A percentile compares a stretch with the other conserved stretches of the same genome.
These are phyloP conservation scores for Apium graveolens DNA, from an alignment of 129 eudicot species.

Conservation along the genomic window DNA sequence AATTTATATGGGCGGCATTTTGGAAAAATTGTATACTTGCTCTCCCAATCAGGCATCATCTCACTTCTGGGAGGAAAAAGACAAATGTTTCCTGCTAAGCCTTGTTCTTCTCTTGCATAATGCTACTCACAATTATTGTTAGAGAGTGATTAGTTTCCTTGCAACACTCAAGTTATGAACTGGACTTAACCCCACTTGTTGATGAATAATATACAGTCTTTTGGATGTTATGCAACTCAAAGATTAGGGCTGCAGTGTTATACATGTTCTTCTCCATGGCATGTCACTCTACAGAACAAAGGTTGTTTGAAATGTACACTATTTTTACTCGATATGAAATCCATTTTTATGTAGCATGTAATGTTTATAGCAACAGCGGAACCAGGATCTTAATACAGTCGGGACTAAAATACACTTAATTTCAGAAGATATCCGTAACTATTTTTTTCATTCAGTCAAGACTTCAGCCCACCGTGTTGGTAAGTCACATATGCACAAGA, in stretches of 20 bases:
- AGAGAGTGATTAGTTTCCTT: slow-evolving; percentile 9
- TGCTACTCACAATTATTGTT: neutral
- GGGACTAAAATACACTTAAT: no score
- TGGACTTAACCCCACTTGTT: slow-evolving; percentile 37
- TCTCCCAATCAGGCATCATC: neutral
- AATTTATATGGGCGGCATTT: neutral
- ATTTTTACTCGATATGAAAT: no score
- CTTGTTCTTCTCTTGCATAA: slow-evolving; percentile 2
- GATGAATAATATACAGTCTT: neutral
- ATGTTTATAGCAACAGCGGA: neutral
- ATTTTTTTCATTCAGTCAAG: neutral
- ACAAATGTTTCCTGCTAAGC: neutral
- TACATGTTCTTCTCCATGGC: slow-evolving; percentile 16
- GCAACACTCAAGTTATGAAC: slow-evolving; percentile 24
- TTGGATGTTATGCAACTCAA: slow-evolving; percentile 5
- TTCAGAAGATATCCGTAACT: no score
- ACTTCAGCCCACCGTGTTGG: no score
- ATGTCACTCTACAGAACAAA: neutral
- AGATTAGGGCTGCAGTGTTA: slow-evolving; percentile 4
- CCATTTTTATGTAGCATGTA: neutral
- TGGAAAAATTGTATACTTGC: neutral
- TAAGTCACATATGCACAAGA: no score
- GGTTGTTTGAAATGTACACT: neutral
- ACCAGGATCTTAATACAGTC: no score
- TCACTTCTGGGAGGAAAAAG: neutral